phyloP scores from a whole-genome alignment of 2,329 filamentous ascomycete genomes.

The Cladosporium sp. region DNA sequence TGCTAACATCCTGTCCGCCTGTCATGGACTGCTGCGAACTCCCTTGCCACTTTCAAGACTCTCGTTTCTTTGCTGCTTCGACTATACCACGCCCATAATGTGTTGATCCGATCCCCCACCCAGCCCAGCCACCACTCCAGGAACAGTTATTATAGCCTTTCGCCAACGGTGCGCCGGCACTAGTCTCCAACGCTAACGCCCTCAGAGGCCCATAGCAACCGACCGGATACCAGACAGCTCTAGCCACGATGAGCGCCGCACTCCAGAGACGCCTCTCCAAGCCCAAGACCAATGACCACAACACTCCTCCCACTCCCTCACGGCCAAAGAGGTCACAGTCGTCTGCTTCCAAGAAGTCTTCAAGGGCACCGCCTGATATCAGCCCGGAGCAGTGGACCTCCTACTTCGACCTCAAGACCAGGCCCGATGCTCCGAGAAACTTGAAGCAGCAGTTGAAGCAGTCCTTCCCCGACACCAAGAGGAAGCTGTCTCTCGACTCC shows the following conservation, averaged over 20 bases:
- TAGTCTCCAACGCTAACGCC: conserved; percentile 10
- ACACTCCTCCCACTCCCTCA: conserved; percentile 7
- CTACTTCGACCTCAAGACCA: conserved; percentile 22
- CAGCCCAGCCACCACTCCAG: not conserved
- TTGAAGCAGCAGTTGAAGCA: conserved; percentile 25
- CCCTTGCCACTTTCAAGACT: not conserved
- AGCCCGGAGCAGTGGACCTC: conserved; percentile 15
- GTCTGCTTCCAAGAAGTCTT: conserved; percentile 14
- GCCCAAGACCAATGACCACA: conserved; percentile 16
- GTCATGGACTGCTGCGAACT: not conserved
- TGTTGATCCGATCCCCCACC: not conserved
- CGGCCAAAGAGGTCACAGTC: conserved; percentile 5
- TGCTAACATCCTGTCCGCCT: not conserved
- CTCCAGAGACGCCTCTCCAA: conserved; percentile 16
- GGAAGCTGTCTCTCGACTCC: conserved; percentile 16
- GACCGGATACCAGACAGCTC: conserved; percentile 4
- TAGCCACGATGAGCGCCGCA: conserved; percentile 14
- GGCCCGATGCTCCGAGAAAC: conserved; percentile 20
- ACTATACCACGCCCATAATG: not conserved
- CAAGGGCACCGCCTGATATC: conserved; percentile 6
- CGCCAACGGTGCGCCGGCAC: not conserved
- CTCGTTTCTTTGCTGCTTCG: not conserved
- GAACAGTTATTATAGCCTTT: not conserved
- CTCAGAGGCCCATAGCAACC: conserved; percentile 14
- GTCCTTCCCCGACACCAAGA: conserved; percentile 22